A percentile compares a stretch with the other conserved stretches of the same genome.
Conservation (phyloP, 2,329 filamentous ascomycete genomes). For the Thielaviopsis populi region DNA sequence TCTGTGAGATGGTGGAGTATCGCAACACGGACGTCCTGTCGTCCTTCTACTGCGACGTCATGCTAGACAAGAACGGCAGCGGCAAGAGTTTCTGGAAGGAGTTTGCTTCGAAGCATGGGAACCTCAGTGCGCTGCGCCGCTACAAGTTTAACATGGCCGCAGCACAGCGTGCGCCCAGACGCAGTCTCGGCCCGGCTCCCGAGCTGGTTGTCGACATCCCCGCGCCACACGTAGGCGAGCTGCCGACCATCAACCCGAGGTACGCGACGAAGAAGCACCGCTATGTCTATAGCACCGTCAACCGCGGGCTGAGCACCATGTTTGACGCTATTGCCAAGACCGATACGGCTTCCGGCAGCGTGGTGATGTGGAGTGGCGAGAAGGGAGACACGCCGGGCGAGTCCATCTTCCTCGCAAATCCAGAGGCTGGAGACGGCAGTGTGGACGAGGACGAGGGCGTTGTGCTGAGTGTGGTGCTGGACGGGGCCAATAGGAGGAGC, state of each 20-base stretch:
- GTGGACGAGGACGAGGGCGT: conserved; percentile 48
- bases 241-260: conserved; percentile 49
- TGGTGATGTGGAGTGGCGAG: conserved; percentile 40
- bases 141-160: conserved; percentile 28
- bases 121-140: conserved; percentile 27
- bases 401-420: conserved; percentile 45
- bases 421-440: conserved; percentile 37
- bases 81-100: conserved; percentile 31
- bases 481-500: conserved; percentile 42
- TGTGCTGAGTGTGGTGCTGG: conserved; percentile 46
- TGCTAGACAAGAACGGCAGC: conserved; percentile 39
- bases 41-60: conserved; percentile 53
- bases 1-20: conserved; percentile 52
- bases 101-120: conserved; percentile 25
- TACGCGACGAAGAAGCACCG: conserved; percentile 39
- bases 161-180: conserved; percentile 15
- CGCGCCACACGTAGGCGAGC: conserved; percentile 42
- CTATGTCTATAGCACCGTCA: conserved; percentile 44
- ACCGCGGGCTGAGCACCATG: conserved; percentile 43
- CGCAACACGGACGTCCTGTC: conserved; percentile 49
- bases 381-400: conserved; percentile 52
- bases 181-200: conserved; percentile 4
- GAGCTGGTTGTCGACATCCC: conserved; percentile 31
- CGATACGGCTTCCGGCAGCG: conserved; percentile 39
- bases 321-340: conserved; percentile 51